Evolutionary conservation across 164 flowering plant species (phyloP), one percentile per base, ranked within the genome.

Genomic region (Litsea cubeba): DNA sequence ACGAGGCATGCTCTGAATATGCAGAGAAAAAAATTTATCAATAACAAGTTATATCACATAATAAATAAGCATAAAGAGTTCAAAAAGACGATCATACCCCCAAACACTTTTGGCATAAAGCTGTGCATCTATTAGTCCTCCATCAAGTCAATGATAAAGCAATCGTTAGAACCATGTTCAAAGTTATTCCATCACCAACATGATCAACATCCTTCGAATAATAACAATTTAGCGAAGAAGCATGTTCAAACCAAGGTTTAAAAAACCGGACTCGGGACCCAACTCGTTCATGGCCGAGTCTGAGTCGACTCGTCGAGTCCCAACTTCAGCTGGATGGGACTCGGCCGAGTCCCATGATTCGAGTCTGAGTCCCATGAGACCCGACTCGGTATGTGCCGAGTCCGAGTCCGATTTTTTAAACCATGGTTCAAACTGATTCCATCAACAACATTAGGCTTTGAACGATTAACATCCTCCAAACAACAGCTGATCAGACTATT

Each of bases 1-100:
- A n/a, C 89, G 95, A 73, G 97, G 94, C 98, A 93, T 93, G 23
- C 18, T 87, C 75, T 83, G 73, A 14, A 64, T 28, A 63, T 3
- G 64, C 12, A 50, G 50, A 49, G 49, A 35, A 14, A 73, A 69
- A 50, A 71, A 5, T 3, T 26, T 40, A 26, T 51, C 58, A 51
- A 51, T 51, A 51, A 51, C 17, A 51, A 51, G 18, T 51, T 51
- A 17, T 17, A 51, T 51, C 58, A 51, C 18, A 30, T 51, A 51
- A 17, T 51, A 14, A 51, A 51, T 12, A 51, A 12, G 58, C 58
- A 51, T 51, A 51, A 12, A 12, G 18, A 51, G 12, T 51, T 17
- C 58, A 12, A 12, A 12, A 4, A 51, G 4, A 51, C 18, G 14
- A 51, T 12, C 58, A 12, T 51, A 51, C 57, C 58, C 58, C 58